Evolutionary conservation across 495 filamentous ascomycete species (phyloP).

Genomic region (Rostrohypoxylon terebratum): DNA sequence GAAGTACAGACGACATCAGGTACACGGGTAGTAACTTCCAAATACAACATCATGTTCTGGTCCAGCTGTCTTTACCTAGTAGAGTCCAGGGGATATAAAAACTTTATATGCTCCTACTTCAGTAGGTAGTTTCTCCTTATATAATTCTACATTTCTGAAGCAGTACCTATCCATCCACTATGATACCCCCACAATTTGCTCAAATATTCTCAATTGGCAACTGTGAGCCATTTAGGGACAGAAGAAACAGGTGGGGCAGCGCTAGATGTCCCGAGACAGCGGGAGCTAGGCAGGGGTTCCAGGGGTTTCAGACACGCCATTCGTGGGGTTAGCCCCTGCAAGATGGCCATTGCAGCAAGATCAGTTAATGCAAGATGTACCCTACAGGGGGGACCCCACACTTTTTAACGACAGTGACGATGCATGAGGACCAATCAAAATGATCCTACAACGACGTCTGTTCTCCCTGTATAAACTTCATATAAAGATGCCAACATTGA

Average conservation of each 20-base stretch:
- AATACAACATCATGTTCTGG: background rate
- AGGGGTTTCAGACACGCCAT: background rate
- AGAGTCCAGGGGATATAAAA: background rate
- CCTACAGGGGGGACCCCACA: constrained; percentile 8
- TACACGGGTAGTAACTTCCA: background rate
- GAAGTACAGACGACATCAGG: background rate
- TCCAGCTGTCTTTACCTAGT: background rate
- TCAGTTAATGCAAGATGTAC: constrained; percentile 6
- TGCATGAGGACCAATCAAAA: background rate
- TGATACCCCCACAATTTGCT: constrained; percentile 56
- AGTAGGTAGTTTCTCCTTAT: background rate
- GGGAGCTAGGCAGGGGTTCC: constrained; percentile 7
- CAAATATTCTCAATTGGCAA: constrained; percentile 59
- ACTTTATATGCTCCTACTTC: background rate
- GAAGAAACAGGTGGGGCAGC: constrained; percentile 17
- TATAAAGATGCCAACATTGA: background rate
- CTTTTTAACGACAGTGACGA: constrained; percentile 1
- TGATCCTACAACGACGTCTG: background rate
- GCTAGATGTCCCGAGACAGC: constrained; percentile 19
- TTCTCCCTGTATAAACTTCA: background rate
- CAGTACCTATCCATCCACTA: background rate
- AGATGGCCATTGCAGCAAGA: constrained; percentile 7
- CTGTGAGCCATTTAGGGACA: constrained; percentile 4
- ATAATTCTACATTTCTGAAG: background rate
- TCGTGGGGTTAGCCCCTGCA: constrained; percentile 25